phyloP scores from a whole-genome alignment of 2,329 filamentous ascomycete genomes.

The Beauveria australis region DNA sequence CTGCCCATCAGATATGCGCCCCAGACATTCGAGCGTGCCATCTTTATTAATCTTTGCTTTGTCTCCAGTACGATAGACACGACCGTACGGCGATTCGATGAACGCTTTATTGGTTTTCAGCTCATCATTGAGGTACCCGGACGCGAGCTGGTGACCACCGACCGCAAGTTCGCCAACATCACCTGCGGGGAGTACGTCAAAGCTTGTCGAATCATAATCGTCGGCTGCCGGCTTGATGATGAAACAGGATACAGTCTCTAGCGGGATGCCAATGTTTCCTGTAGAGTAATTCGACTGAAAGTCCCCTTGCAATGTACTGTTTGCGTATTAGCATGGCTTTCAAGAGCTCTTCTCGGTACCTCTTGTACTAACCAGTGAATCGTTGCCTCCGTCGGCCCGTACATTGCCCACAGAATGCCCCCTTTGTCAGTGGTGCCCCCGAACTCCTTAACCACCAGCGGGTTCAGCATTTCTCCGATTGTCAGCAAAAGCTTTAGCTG shows the following conservation, averaged over 20 bases:
- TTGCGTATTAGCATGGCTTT: constrained; percentile 5
- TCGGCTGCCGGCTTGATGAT: constrained; percentile 44
- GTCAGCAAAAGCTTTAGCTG: constrained; percentile 65
- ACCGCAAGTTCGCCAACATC: constrained; percentile 73
- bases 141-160: constrained; percentile 71
- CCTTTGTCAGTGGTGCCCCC: constrained; percentile 44
- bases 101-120: constrained; percentile 69
- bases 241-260: constrained; percentile 75
- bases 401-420: constrained; percentile 84
- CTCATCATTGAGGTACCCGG: constrained; percentile 72
- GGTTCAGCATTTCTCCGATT: constrained; percentile 88
- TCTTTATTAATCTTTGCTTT: constrained; percentile 60
- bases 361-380: constrained; percentile 60
- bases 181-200: constrained; percentile 53
- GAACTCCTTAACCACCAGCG: constrained; percentile 70
- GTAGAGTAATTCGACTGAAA: constrained; percentile 50
- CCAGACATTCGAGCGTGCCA: constrained; percentile 73
- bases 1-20: constrained; percentile 71
- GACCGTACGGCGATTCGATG: constrained; percentile 57
- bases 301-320: constrained; percentile 59
- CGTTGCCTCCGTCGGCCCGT: constrained; percentile 84
- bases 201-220: constrained; percentile 20
- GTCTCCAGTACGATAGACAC: constrained; percentile 78
- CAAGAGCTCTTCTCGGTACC: not conserved
- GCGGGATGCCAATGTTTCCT: constrained; percentile 65